Base-by-base conservation (phyloP, 176 grass and related monocot genomes). In the Oryza australiensis region DNA sequence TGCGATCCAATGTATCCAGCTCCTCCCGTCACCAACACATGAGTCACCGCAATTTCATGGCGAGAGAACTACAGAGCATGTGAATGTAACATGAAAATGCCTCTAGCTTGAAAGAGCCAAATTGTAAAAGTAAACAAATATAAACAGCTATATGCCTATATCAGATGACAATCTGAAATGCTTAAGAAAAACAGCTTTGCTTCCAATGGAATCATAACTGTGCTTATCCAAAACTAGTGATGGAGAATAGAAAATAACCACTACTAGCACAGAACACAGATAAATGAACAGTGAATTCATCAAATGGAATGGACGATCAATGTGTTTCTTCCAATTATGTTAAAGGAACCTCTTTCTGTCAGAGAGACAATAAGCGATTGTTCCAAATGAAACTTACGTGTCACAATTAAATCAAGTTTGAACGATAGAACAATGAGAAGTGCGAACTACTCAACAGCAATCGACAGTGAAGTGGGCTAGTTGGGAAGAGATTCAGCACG, bases 21-120 rank as follows among this genome's bases (percentile, higher is more conserved):
- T 34, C 96, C 93, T 43, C 96, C 96, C 43, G 93, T 99, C n/a
- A 99, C 96, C 83, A 99, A 84, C 75, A 99, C 93, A 88, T 95
- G 96, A 49, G 96, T 99, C 60, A 95, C 91, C 46, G 91, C 96
- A n/a, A 53, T 42, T 91, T 99, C 96, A 84, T 82, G 96, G 75
- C 75, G 91, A 77, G 96, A 91, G 89, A 99, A 99, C 96, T 99
- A 74, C 26, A 90, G 70, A 12, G 76, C n/a, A 85, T 66, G 42
- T 46, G 10, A 69, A 70, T 82, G 26, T 16, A 80, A 64, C 22
- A 84, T 82, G 4, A 87, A 49, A 73, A 62, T 30, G 65, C 16
- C 75, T 72, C 84, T 23, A 62, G 71, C 43, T 70, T 64, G 48
- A 45, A 76, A 68, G 37, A 45, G 70, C 26, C 35, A 66, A 84